These are phyloP conservation scores for Nitzschia palea DNA, from an alignment of 108 stramenopile species.

Conservation along the genomic window DNA sequence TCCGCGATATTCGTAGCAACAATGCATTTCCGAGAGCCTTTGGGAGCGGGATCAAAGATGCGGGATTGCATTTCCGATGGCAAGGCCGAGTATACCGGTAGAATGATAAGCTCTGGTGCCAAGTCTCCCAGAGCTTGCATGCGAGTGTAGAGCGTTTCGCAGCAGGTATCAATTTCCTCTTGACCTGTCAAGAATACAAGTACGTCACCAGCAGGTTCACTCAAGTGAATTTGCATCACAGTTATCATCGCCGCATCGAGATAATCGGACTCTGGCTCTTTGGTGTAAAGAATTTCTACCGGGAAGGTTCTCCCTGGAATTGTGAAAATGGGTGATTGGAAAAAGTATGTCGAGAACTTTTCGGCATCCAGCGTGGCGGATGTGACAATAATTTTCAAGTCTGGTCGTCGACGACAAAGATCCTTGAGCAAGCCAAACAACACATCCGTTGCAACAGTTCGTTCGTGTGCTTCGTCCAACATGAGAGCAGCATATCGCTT, in stretches of 20 bases:
- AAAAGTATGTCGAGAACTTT: conserved; percentile 97
- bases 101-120: conserved; percentile 96
- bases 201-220: conserved; percentile 97
- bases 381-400: conserved; percentile 94
- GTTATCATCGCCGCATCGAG: conserved; percentile 95
- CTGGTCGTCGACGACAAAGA: conserved; percentile 83
- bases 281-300: conserved; percentile 96
- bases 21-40: conserved; percentile 92
- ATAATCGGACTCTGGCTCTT: conserved; percentile 97
- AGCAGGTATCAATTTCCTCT: conserved; percentile 99
- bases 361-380: conserved; percentile 97
- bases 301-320: conserved; percentile 98
- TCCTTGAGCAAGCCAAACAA: conserved; percentile 97
- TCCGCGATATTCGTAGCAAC: conserved; percentile 99
- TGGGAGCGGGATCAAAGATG: conserved; percentile 98
- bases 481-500: conserved; percentile 86
- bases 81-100: conserved; percentile 96
- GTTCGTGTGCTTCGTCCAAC: conserved; percentile 98
- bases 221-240: conserved; percentile 98
- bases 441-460: conserved; percentile 98
- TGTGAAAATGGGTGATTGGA: conserved; percentile 95
- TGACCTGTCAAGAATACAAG: conserved; percentile 97
- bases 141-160: conserved; percentile 93
- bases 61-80: conserved; percentile 99
- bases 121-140: conserved; percentile 96